Evolutionary conservation across 495 filamentous ascomycete species (phyloP).

Genomic region (Podospora didyma): DNA sequence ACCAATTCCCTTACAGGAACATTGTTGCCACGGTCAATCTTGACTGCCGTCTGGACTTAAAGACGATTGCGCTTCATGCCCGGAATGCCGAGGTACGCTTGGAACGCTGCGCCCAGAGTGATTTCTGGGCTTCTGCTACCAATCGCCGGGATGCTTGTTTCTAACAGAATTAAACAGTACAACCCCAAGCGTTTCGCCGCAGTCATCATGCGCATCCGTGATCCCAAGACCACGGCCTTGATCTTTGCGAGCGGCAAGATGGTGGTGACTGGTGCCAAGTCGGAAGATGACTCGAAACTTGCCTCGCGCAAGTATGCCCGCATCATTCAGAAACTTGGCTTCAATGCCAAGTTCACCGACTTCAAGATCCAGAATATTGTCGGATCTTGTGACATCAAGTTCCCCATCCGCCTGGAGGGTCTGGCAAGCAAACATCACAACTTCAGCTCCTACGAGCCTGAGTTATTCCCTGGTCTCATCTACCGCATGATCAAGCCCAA

Average conservation of each 20-base stretch:
- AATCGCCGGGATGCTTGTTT: slow-evolving; percentile 11
- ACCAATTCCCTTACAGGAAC: slow-evolving; percentile 69
- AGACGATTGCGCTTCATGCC: slow-evolving; percentile 98
- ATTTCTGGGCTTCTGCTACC: not conserved
- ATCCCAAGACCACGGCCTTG: slow-evolving; percentile 95
- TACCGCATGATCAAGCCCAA: slow-evolving; percentile 99
- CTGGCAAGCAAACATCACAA: slow-evolving; percentile 95
- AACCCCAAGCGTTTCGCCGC: slow-evolving; percentile 89
- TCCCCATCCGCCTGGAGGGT: slow-evolving; percentile 95
- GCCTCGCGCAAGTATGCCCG: slow-evolving; percentile 97
- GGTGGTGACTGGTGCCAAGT: slow-evolving; percentile 98
- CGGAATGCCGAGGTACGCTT: slow-evolving; percentile 76
- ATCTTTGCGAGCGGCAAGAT: slow-evolving; percentile 99
- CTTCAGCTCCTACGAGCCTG: slow-evolving; percentile 98
- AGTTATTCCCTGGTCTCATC: slow-evolving; percentile 98
- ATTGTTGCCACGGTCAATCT: slow-evolving; percentile 99
- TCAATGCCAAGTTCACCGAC: slow-evolving; percentile 99
- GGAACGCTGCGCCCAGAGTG: not conserved
- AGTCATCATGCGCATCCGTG: slow-evolving; percentile 99
- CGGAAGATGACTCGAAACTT: slow-evolving; percentile 95
- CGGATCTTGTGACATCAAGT: slow-evolving; percentile 98
- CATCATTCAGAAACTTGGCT: slow-evolving; percentile 99
- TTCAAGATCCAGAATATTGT: slow-evolving; percentile 99
- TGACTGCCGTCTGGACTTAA: slow-evolving; percentile 94
- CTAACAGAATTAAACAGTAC: slow-evolving; percentile 35